Conservation (phyloP, 345 rosid genomes). For the Lenwebbia sp. region DNA sequence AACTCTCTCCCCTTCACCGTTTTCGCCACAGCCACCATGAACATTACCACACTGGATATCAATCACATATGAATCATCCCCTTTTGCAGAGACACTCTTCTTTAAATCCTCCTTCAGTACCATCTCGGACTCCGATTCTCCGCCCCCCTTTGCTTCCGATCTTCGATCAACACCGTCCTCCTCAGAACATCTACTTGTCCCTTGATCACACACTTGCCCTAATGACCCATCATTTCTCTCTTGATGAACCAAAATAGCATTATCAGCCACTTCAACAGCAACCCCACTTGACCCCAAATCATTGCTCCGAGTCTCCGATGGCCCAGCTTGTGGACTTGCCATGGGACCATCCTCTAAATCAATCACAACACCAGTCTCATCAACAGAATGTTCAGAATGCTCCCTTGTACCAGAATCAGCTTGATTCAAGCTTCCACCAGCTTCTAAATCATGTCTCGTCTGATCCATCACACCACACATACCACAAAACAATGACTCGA, state of each 20-base stretch:
- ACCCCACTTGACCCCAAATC: background rate
- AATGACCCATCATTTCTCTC: background rate
- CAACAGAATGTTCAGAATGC: background rate
- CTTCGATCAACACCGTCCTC: background rate
- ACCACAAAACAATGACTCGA: background rate
- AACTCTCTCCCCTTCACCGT: conserved; percentile 38
- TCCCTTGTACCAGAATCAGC: background rate
- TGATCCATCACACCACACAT: background rate
- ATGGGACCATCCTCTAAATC: background rate
- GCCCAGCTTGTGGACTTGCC: background rate
- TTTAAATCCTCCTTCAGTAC: background rate
- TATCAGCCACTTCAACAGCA: background rate
- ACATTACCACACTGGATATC: conserved; percentile 26
- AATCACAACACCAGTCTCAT: background rate
- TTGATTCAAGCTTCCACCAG: background rate
- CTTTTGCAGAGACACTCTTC: background rate
- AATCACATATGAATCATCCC: conserved; percentile 28
- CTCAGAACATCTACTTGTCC: background rate
- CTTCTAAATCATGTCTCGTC: background rate
- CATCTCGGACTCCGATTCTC: background rate
- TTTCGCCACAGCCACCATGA: conserved; percentile 13
- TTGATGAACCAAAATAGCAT: background rate
- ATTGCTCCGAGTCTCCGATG: background rate
- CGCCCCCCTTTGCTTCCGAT: background rate
- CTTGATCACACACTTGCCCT: background rate